phyloP scores from a whole-genome alignment of 352 stramenopile genomes.

The Blastocystis sp. region DNA sequence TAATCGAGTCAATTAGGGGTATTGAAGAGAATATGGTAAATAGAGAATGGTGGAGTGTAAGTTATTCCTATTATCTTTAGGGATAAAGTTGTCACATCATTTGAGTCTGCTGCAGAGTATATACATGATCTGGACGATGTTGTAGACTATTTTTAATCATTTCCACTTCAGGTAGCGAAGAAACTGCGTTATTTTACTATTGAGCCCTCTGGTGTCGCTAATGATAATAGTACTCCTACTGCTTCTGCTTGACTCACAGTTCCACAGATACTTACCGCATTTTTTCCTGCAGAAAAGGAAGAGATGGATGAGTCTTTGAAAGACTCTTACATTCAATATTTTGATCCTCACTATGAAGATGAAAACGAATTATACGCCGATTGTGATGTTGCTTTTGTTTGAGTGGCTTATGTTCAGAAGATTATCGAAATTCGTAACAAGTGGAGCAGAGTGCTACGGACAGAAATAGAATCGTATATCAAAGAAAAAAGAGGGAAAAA shows the following conservation, averaged over 20 bases:
- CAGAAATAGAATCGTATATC: not conserved
- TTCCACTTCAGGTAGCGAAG: not conserved
- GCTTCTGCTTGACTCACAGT: not conserved
- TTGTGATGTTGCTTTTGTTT: not conserved
- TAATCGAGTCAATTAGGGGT: conserved; percentile 26
- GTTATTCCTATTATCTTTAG: not conserved
- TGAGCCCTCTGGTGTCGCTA: not conserved
- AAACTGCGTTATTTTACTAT: not conserved
- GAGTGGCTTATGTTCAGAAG: not conserved
- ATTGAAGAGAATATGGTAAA: not conserved
- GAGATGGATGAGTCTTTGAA: not conserved
- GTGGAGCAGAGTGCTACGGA: not conserved
- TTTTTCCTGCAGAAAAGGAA: conserved; percentile 35
- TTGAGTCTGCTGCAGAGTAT: not conserved
- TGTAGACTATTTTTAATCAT: not conserved
- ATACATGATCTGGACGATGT: not conserved
- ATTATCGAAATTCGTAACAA: not conserved
- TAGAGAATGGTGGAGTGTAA: not conserved
- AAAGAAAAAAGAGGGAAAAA: not conserved
- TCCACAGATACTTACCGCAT: not conserved
- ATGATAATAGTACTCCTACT: not conserved
- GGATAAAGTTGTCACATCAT: not conserved
- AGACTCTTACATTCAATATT: not conserved
- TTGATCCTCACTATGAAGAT: not conserved
- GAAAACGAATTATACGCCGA: not conserved